A percentile compares a stretch with the other conserved stretches of the same genome.
These are phyloP conservation scores for Rhodotorula mucilaginosa DNA, from an alignment of 1,284 basidiomycete genomes.

Conservation along the genomic window DNA sequence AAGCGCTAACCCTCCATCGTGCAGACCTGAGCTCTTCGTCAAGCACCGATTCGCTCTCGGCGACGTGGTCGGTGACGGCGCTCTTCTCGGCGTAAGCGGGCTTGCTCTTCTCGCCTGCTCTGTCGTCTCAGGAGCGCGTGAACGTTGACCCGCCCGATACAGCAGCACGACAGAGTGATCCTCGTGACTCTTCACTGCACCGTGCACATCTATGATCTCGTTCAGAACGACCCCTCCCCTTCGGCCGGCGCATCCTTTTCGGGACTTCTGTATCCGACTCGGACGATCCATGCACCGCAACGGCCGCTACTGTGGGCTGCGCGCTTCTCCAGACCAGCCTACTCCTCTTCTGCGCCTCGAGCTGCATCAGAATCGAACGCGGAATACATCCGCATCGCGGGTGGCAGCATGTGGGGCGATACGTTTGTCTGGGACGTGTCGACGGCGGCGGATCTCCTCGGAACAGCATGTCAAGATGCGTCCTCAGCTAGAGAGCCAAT, in stretches of 20 bases:
- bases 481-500: too few species aligned
- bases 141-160: not conserved
- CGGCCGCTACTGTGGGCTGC: slow-evolving; percentile 22
- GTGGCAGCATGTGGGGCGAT: slow-evolving; percentile 24
- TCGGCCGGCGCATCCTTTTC: not conserved
- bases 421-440: slow-evolving; percentile 25
- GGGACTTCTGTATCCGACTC: not conserved
- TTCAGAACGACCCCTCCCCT: not conserved
- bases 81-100: slow-evolving; percentile 15
- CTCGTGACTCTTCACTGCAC: slow-evolving; percentile 25
- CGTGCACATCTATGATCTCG: slow-evolving; percentile 6
- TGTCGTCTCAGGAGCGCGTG: not conserved
- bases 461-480: too few species aligned
- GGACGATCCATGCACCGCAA: slow-evolving; percentile 16
- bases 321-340: slow-evolving; percentile 14
- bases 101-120: not conserved
- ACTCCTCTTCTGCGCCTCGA: not conserved
- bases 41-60: slow-evolving; percentile 6
- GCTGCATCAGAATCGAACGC: too few species aligned
- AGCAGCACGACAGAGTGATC: slow-evolving; percentile 10
- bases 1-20: not conserved
- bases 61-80: slow-evolving; percentile 25
- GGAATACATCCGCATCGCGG: slow-evolving; percentile 2
- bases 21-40: not conserved
- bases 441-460: not conserved